Base-by-base conservation (phyloP, 768 basidiomycete genomes). In the Mycena pura region DNA sequence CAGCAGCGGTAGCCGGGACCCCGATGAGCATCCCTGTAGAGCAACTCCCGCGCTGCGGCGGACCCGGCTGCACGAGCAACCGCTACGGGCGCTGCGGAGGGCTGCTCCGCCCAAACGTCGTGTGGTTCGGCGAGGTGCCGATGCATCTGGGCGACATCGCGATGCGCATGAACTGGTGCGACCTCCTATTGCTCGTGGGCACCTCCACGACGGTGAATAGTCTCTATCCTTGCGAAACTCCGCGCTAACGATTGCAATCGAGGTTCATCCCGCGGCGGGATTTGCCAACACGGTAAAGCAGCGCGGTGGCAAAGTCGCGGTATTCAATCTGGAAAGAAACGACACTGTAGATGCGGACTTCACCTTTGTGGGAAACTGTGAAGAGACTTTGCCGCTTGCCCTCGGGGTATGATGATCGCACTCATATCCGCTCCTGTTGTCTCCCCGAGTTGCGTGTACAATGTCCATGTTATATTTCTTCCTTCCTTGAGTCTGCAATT, bases 41-140 rank as follows among this genome's bases (percentile, higher is more conserved):
- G 2, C 61, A 73, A 10, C 69, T 76, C 8, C 76, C 77, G 15
- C 69, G 64, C 24, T 76, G 76, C 57, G 41, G 43, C 22, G 43
- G 59, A 0, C 45, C 59, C 11, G 38, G 22, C 31, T 47, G 51
- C 39, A 48, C 51, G 19, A 60, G 21, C 38, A 60, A 54, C 39
- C 59, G 59, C 38, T 53, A 60, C 32, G 52, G 59, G 44, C 52
- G 59, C 36, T 78, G 77, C 46, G 70, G 68, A 9, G 72, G 67
- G 2, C 69, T 80, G 17, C 46, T 70, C 19, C 64, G 80, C 3
- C 80, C 80, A 0, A 76, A 67, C 2, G 77, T 80, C 5, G 76
- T 80, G 6, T 80, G 79, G 80, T 80, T 80, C 58, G 78, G 73
- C 0, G 80, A 81, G 62, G 56, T 52, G n/a, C 71, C 74, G 3